Evolutionary conservation across 2,329 filamentous ascomycete species (phyloP).

Genomic region (Xylariaceae sp.): DNA sequence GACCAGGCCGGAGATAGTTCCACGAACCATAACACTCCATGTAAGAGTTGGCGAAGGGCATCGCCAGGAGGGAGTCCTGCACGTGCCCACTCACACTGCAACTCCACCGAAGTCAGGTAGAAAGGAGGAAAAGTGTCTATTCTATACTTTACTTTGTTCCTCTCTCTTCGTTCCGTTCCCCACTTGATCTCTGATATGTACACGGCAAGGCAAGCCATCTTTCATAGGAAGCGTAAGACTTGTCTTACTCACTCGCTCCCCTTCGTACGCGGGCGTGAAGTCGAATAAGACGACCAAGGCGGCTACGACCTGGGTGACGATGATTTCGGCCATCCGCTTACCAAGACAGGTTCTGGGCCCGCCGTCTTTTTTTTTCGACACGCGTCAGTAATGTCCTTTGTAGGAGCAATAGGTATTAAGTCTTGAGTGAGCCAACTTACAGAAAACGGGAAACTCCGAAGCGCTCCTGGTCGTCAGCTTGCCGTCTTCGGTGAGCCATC

Average conservation of each 20-base stretch:
- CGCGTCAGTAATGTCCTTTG: conserved; percentile 1
- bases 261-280: conserved; percentile 39
- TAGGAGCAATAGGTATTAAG: neutral
- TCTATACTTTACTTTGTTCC: neutral
- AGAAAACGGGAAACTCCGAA: conserved; percentile 59
- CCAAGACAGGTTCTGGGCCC: conserved; percentile 57
- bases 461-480: conserved; percentile 41
- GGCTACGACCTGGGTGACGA: conserved; percentile 52
- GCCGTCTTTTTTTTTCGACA: conserved; percentile 30
- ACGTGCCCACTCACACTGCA: no score
- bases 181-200: conserved; percentile 18
- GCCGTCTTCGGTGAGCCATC: conserved; percentile 45
- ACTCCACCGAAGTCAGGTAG: no score
- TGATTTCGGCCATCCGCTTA: conserved; percentile 58
- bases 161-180: no score
- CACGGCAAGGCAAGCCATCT: conserved; percentile 48
- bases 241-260: conserved; percentile 50
- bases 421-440: conserved; percentile 29
- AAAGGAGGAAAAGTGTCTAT: neutral
- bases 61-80: no score
- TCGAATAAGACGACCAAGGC: conserved; percentile 46
- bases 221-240: conserved; percentile 61
- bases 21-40: no score
- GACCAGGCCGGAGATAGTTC: no score
- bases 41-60: no score